Base-by-base conservation (phyloP, 2,329 filamentous ascomycete species). In the Emericellopsis atlantica region DNA sequence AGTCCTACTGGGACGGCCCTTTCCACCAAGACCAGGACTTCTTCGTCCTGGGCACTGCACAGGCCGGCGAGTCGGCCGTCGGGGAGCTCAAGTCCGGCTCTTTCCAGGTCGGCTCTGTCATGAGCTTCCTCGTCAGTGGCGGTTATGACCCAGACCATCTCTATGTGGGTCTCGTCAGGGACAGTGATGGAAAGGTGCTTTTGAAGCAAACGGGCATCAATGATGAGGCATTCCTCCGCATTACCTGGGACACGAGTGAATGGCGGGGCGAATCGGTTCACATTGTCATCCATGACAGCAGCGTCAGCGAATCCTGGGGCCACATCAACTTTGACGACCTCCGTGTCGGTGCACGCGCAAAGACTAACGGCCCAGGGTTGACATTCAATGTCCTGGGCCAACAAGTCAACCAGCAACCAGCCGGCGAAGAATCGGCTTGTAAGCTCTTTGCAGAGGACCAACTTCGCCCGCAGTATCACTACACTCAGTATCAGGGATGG, bases 321-420 rank as follows among this genome's bases (percentile, higher is more conserved):
- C 54, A 57, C 32, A 56, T 57, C 48, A 55, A 54, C 47, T 43
- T 57, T 11, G 55, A 57, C 39, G 55, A 57, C 40, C 41, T 57
- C 32, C 48, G 54, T 12, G 48, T 54, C 37, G 55, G 54, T 18
- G 49, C 45, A 26, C 37, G 45, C 35, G 54, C 54, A 29, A 48
- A 55, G 34, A 42, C 42, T 31, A 45, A 56, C 39, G 45, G 46
- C 15, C 48, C 49, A 5, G 31, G 31, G 15, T 44, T 52, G 32
- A 48, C 48, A 35, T 57, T 56, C 50, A 50, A 52, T 18, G 38
- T 52, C 6, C 37, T 56, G 40, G 54, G 54, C 5, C 49, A 56
- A 39, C 18, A 21, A 21, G 18, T 21, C 18, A 48, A 46, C 33
- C 56, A 57, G 42, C 52, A 55, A 39, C 47, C 48, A n/a, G 22